These are phyloP conservation scores for Ophiostoma montium DNA, from an alignment of 2,329 filamentous ascomycete genomes.

Conservation along the genomic window DNA sequence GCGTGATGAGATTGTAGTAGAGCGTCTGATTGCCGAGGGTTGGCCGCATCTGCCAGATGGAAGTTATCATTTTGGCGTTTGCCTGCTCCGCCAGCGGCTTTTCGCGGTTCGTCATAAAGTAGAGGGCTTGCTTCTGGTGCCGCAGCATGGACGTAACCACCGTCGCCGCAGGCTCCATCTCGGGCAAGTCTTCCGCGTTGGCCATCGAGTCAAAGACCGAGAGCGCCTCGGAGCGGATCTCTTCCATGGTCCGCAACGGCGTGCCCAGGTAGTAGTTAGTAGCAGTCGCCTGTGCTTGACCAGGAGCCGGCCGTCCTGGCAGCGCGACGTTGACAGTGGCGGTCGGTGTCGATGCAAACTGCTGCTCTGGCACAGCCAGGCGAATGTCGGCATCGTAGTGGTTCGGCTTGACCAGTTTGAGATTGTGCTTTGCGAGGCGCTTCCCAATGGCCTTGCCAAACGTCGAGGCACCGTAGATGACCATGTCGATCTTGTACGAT, in stretches of 20 bases:
- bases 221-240: conserved; percentile 72
- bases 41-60: conserved; percentile 59
- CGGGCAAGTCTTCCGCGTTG: conserved; percentile 59
- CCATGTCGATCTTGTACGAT: conserved; percentile 52
- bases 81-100: conserved; percentile 44
- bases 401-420: conserved; percentile 53
- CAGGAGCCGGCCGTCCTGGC: not conserved
- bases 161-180: conserved; percentile 48
- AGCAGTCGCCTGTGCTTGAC: not conserved
- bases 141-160: conserved; percentile 57
- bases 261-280: not conserved
- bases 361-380: conserved; percentile 53
- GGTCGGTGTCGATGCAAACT: conserved; percentile 13
- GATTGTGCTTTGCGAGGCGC: conserved; percentile 48
- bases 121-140: conserved; percentile 82
- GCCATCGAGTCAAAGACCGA: conserved; percentile 78
- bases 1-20: conserved; percentile 80
- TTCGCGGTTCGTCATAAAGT: conserved; percentile 75
- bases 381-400: conserved; percentile 53
- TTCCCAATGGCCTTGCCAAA: conserved; percentile 51
- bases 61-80: conserved; percentile 46
- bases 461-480: conserved; percentile 64
- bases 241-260: conserved; percentile 54
- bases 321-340: not conserved
- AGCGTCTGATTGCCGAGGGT: conserved; percentile 36